Evolutionary conservation across 106 monocot species (phyloP).

Genomic region (Xerophyta viscosa): DNA sequence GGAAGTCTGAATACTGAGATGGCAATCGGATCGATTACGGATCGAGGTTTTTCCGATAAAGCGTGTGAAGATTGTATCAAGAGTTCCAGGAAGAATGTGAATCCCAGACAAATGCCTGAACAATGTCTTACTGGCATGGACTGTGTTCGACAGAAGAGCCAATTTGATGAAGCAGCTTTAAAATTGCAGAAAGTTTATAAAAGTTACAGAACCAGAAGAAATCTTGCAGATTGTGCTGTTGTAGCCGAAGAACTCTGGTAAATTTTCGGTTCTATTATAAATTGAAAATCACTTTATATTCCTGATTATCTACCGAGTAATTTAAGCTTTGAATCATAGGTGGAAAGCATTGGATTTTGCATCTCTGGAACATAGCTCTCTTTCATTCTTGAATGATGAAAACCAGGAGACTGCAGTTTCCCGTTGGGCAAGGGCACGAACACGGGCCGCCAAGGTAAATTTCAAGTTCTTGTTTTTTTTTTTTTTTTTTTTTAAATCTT

Average conservation of each 20-base stretch:
- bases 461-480: neutral
- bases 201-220: conserved; percentile 79
- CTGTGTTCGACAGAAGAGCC: too few relatives aligned
- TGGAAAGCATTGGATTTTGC: conserved; percentile 83
- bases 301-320: neutral
- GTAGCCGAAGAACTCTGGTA: conserved; percentile 86
- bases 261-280: too few relatives aligned
- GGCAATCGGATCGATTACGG: too few relatives aligned
- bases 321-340: conserved; percentile 23
- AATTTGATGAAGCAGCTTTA: conserved; percentile 64
- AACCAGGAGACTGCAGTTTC: conserved; percentile 59
- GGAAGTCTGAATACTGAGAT: too few relatives aligned
- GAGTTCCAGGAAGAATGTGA: neutral
- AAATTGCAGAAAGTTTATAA: conserved; percentile 88
- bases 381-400: conserved; percentile 53
- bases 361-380: conserved; percentile 56
- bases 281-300: too few relatives aligned
- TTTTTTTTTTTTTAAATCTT: neutral
- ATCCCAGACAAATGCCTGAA: neutral
- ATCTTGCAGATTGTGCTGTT: conserved; percentile 87
- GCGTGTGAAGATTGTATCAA: neutral
- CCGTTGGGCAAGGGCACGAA: conserved; percentile 67
- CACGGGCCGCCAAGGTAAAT: conserved; percentile 69
- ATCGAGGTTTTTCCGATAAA: too few relatives aligned
- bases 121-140: too few relatives aligned